Conservation (phyloP, 257 asterid genomes). For the Perilla frutescens region DNA sequence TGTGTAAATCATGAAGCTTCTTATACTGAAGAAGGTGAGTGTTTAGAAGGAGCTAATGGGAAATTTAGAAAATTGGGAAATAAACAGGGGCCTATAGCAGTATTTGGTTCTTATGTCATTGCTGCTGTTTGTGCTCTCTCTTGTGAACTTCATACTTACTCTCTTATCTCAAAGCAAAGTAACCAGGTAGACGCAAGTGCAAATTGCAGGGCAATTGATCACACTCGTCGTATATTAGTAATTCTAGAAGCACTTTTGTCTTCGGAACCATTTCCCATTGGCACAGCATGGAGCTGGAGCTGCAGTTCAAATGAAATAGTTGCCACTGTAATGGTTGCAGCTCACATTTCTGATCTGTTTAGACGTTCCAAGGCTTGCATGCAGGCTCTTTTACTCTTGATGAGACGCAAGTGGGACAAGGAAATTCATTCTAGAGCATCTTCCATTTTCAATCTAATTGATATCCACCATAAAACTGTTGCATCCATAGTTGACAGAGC, state of each 20-base stretch:
- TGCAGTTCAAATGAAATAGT: constrained; percentile 77
- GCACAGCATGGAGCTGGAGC: constrained; percentile 84
- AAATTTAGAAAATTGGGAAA: constrained; percentile 27
- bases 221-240: constrained; percentile 67
- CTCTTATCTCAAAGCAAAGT: constrained; percentile 57
- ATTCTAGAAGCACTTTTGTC: constrained; percentile 90
- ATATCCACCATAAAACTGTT: constrained; percentile 71
- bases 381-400: constrained; percentile 71
- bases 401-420: constrained; percentile 75
- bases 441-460: constrained; percentile 76
- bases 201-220: constrained; percentile 51
- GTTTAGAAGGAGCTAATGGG: no score
- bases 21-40: no score
- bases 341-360: constrained; percentile 81
- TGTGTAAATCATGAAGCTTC: constrained; percentile 75
- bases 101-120: constrained; percentile 84
- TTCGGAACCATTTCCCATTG: constrained; percentile 72
- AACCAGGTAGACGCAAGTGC: constrained; percentile 40
- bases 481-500: constrained; percentile 80
- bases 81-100: constrained; percentile 73
- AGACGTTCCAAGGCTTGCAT: constrained; percentile 79
- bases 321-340: constrained; percentile 94
- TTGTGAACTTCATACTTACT: constrained; percentile 78
- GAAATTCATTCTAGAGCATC: constrained; percentile 75
- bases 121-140: constrained; percentile 95